A percentile compares a stretch with the other conserved stretches of the same genome.
Conservation (phyloP, 2,329 filamentous ascomycete species). For the Paecilomyces formosus region DNA sequence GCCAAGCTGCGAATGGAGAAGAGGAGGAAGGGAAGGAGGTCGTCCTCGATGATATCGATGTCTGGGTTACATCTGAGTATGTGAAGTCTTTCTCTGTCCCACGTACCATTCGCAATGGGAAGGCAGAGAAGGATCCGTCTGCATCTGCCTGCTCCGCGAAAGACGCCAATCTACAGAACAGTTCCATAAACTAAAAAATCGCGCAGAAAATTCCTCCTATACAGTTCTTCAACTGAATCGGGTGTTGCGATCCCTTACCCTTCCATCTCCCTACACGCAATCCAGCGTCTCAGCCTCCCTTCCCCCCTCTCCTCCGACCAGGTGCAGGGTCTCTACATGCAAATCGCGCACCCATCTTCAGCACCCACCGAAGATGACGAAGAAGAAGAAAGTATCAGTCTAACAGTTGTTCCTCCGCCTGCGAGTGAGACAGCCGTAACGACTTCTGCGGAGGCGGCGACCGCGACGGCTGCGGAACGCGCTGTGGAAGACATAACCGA, state of each 20-base stretch:
- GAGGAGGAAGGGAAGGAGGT: constrained; percentile 22
- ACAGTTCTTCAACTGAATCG: constrained; percentile 21
- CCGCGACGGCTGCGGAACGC: constrained; percentile 11
- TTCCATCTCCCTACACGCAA: constrained; percentile 41
- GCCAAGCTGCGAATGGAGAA: constrained; percentile 1
- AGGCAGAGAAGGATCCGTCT: background rate
- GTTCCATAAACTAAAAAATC: constrained; percentile 2
- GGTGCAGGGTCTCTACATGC: constrained; percentile 42
- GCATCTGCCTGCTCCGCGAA: background rate
- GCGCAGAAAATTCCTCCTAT: constrained; percentile 37
- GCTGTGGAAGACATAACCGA: constrained; percentile 16
- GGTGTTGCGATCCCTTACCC: constrained; percentile 43
- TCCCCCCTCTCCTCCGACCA: constrained; percentile 12
- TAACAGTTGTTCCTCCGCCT: constrained; percentile 36
- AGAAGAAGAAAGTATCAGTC: constrained; percentile 34
- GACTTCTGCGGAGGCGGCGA: constrained; percentile 3
- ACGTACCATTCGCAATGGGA: background rate
- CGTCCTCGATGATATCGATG: constrained; percentile 32
- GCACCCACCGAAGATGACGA: constrained; percentile 24
- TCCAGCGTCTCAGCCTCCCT: constrained; percentile 36
- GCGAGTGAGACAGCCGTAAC: constrained; percentile 6
- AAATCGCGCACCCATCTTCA: constrained; percentile 28
- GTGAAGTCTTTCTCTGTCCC: constrained; percentile 5
- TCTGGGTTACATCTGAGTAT: constrained; percentile 45
- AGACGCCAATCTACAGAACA: background rate